phyloP scores from a whole-genome alignment of 306 rosid species.

The Vicia sativa region DNA sequence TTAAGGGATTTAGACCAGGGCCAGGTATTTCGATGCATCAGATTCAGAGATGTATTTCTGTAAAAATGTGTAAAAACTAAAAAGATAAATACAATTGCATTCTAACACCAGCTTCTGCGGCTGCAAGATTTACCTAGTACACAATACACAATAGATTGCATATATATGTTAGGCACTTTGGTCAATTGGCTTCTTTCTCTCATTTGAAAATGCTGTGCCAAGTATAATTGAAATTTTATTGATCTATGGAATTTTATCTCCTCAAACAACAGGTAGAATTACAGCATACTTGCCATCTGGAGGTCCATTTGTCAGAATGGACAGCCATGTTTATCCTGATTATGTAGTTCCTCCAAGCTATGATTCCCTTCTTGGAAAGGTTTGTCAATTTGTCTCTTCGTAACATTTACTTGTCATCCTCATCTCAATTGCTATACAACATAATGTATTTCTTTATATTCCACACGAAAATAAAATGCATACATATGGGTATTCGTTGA shows the following conservation, averaged over 20 bases:
- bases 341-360: constrained; percentile 99
- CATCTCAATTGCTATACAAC: constrained; percentile 27
- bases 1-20: constrained; percentile 94
- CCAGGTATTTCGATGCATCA: constrained; percentile 64
- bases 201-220: constrained; percentile 17
- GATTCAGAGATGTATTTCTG: constrained; percentile 33
- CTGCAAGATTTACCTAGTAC: constrained; percentile 20
- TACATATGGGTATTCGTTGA: neutral
- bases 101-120: constrained; percentile 23
- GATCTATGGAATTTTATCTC: constrained; percentile 22
- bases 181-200: constrained; percentile 22
- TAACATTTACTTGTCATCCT: constrained; percentile 18
- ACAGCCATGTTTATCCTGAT: constrained; percentile 94
- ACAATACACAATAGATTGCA: constrained; percentile 16
- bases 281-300: constrained; percentile 95
- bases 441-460: constrained; percentile 23
- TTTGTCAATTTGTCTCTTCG: constrained; percentile 31
- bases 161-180: constrained; percentile 3
- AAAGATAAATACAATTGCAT: constrained; percentile 20
- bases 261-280: constrained; percentile 79
- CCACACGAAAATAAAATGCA: constrained; percentile 25
- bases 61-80: constrained; percentile 1
- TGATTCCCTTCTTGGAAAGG: constrained; percentile 98
- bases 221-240: neutral
- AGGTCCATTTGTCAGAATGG: constrained; percentile 99